Percentiles rank a stretch among this genome's conserved stretches.
phyloP scores from a whole-genome alignment of 192 early-diverging fungal species.

The Coemansia sp. region DNA sequence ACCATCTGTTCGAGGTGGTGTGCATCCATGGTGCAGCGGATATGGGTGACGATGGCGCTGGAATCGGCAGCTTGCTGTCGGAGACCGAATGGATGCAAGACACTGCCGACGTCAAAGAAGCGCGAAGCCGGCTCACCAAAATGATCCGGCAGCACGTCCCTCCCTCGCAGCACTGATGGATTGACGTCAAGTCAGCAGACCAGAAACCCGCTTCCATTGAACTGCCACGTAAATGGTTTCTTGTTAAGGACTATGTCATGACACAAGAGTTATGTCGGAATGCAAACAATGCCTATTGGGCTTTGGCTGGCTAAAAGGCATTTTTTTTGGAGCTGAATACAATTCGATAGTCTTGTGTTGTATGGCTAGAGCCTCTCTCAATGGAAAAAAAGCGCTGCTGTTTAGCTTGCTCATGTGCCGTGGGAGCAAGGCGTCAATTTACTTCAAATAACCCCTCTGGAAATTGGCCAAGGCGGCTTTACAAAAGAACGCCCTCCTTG shows the following conservation, averaged over 20 bases:
- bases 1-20: slow-evolving; percentile 37
- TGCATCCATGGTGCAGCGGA: slow-evolving; percentile 42
- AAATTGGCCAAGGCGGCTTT: no score
- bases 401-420: slow-evolving; percentile 8
- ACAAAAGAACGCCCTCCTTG: no score
- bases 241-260: neutral
- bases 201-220: neutral
- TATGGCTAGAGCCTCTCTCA: no score
- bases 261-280: neutral
- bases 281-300: no score
- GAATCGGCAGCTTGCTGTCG: slow-evolving; percentile 30
- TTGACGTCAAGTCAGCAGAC: slow-evolving; percentile 1
- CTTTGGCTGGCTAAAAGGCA: no score
- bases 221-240: slow-evolving; percentile 6
- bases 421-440: slow-evolving; percentile 13
- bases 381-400: neutral
- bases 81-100: slow-evolving; percentile 44
- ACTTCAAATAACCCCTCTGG: neutral
- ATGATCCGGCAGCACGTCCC: slow-evolving; percentile 11
- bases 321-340: no score
- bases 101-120: slow-evolving; percentile 18
- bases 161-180: neutral
- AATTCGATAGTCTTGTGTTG: no score
- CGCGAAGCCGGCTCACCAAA: slow-evolving; percentile 17
- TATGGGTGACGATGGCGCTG: slow-evolving; percentile 15